A percentile compares a stretch with the other conserved stretches of the same genome.
Conservation (phyloP, 305 asterid species). For the Fraxinus albicans region DNA sequence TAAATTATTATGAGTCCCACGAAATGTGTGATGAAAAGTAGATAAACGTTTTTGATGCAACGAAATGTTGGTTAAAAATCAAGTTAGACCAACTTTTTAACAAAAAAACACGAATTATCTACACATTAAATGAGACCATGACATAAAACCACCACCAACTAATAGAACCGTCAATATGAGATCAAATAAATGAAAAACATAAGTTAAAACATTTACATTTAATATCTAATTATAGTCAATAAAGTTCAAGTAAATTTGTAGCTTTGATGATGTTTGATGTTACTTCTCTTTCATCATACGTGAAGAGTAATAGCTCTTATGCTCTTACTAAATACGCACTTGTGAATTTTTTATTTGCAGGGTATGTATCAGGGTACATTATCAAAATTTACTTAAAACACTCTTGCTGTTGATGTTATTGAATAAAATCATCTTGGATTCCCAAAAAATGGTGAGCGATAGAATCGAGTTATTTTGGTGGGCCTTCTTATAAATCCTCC, state of each 20-base stretch:
- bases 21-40: too few species aligned
- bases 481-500: neutral
- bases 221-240: neutral
- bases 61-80: neutral
- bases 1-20: too few species aligned
- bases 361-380: too few species aligned
- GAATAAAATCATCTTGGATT: too few species aligned
- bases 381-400: too few species aligned
- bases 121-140: neutral
- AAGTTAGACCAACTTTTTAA: neutral
- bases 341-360: too few species aligned
- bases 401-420: too few species aligned
- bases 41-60: neutral
- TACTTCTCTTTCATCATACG: neutral
- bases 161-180: neutral
- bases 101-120: neutral
- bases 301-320: too few species aligned
- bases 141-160: neutral
- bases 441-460: neutral
- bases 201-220: neutral
- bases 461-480: neutral
- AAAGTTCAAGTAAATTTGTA: neutral
- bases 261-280: neutral
- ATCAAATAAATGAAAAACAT: neutral
- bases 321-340: too few species aligned